Evolutionary conservation across 2,329 filamentous ascomycete genomes (phyloP), one percentile per base, ranked within the genome.

Genomic region (Dactylellina sp.): DNA sequence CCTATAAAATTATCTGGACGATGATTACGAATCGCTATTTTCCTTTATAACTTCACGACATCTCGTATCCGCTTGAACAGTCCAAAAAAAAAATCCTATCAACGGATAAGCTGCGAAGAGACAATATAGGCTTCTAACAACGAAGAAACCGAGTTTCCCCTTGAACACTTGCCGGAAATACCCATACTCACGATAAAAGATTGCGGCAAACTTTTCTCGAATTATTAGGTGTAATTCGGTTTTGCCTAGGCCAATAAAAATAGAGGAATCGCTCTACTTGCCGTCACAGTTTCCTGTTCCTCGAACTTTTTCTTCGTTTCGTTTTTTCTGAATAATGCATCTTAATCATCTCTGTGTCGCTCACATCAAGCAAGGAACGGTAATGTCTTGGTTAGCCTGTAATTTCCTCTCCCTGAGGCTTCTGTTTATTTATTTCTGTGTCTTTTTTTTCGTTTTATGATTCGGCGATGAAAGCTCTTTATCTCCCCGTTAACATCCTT

Each of bases 1-100:
- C 60, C 75, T 70, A 52, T 75, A 76, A 7, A 74, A 77, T 42
- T 68, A 75, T 62, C 74, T 65, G 12, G 76, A 68, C 28, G 70
- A 75, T 53, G 75, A 75, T 75, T 64, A 65, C 59, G 66, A 75
- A 39, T 60, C 39, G 50, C 66, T 37, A 65, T 65, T 57, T 53
- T 47, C 28, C 47, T 60, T 40, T 39, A n/a, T 53, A 22, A 24
- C 18, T 53, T 32, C 46, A 66, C 47, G 61, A 66, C 50, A 61
- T 65, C 49, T 62, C 37, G 53, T 47, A 37, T 47, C 61, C 32
- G 20, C 44, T 60, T 62, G 44, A 25, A n/a, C n/a, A n/a, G 20
- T 24, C 18, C 25, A 14, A 7, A 1, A 16, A 24, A 16, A 35
- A 32, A 22, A 16, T 5, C 37, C 32, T 20, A 40, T 25, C 25